phyloP scores from a whole-genome alignment of 352 stramenopile species.

The Globisporangium spinosum region DNA sequence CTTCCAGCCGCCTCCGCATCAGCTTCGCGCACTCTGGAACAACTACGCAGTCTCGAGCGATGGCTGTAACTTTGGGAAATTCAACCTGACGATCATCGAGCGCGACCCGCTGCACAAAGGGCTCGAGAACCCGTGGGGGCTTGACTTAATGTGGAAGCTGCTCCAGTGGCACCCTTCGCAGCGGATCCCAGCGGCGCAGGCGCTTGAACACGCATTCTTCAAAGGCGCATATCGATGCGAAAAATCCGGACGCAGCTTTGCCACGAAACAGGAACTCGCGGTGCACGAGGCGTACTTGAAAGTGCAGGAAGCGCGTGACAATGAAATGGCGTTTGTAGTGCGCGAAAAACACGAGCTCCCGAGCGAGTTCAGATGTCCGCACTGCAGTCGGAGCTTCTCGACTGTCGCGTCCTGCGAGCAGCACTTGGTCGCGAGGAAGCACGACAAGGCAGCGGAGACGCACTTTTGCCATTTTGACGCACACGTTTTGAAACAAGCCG shows the following conservation, averaged over 20 bases:
- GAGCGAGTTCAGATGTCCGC: conserved; percentile 45
- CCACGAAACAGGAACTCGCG: conserved; percentile 54
- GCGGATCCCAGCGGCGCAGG: conserved; percentile 74
- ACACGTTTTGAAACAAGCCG: conserved; percentile 19
- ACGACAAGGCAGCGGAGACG: conserved; percentile 25
- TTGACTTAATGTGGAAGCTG: conserved; percentile 93
- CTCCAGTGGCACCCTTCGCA: conserved; percentile 91
- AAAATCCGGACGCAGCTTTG: conserved; percentile 55
- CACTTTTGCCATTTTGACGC: conserved; percentile 64
- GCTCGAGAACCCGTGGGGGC: conserved; percentile 69
- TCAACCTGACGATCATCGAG: conserved; percentile 89
- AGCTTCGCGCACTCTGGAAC: conserved; percentile 55
- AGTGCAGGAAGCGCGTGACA: conserved; percentile 41
- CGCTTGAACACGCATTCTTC: conserved; percentile 87
- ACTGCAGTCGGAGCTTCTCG: conserved; percentile 60
- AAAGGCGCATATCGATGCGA: conserved; percentile 69
- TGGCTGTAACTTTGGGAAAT: conserved; percentile 86
- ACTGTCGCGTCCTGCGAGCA: conserved; percentile 61
- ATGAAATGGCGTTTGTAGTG: conserved; percentile 50
- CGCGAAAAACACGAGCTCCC: conserved; percentile 55
- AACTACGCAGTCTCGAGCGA: conserved; percentile 73
- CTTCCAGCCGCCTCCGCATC: conserved; percentile 54
- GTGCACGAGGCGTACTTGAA: conserved; percentile 63
- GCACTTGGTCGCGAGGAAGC: conserved; percentile 46
- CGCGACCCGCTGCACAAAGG: conserved; percentile 90